Percentiles rank a stretch among this genome's conserved stretches.
These are phyloP conservation scores for Coniferiporia weirii DNA, from an alignment of 1,284 basidiomycete species.

Conservation along the genomic window DNA sequence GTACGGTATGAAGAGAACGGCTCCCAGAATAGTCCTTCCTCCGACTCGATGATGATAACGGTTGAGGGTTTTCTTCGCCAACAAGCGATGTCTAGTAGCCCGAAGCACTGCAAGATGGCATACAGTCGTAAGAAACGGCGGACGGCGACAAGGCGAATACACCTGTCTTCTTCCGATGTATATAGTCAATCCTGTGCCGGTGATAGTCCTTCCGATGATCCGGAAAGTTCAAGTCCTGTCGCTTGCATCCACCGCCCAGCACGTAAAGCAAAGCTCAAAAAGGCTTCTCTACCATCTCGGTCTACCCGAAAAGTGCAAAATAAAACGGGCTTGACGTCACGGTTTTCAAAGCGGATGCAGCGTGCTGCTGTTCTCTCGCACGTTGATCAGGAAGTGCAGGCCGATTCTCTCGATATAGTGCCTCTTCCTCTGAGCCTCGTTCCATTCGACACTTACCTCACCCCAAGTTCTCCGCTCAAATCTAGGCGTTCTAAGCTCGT, in stretches of 20 bases:
- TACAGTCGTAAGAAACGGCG: slow-evolving; percentile 6
- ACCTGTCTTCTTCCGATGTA: not conserved
- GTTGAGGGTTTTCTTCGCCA: slow-evolving; percentile 14
- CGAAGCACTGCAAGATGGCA: not conserved
- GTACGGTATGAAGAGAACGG: not conserved
- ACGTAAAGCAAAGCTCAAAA: not conserved
- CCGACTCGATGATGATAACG: slow-evolving; percentile 9
- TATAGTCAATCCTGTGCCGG: not conserved
- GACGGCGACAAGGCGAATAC: not conserved
- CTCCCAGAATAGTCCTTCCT: not conserved
- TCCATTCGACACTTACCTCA: not conserved
- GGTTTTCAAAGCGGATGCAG: slow-evolving; percentile 10
- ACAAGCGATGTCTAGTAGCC: not conserved
- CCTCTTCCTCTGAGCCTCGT: slow-evolving; percentile 1
- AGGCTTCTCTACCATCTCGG: not conserved
- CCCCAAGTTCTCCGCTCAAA: not conserved
- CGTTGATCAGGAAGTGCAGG: not conserved
- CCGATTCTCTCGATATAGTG: not conserved
- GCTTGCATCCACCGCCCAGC: not conserved
- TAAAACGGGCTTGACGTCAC: not conserved
- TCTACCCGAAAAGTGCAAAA: not conserved
- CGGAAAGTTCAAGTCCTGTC: not conserved
- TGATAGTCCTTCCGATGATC: not conserved
- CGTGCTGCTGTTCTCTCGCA: slow-evolving; percentile 10
- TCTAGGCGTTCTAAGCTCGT: slow-evolving; percentile 7